phyloP scores from a whole-genome alignment of 2,329 filamentous ascomycete genomes.

The Ophiostoma sp. region DNA sequence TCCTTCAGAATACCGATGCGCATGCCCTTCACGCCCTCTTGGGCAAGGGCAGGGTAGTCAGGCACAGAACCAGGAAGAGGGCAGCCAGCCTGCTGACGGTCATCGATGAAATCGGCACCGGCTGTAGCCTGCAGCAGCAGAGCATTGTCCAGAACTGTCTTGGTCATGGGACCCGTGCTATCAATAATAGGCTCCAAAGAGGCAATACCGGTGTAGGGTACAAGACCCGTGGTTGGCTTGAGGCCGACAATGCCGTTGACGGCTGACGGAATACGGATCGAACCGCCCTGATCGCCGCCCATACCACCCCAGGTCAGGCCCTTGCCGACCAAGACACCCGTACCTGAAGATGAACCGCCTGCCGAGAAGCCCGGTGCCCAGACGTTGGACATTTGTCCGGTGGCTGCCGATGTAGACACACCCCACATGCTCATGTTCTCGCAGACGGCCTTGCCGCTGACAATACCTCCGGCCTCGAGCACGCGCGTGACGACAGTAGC shows the following conservation, averaged over 20 bases:
- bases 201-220: conserved; percentile 39
- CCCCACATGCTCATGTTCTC: conserved; percentile 62
- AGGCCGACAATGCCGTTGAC: conserved; percentile 37
- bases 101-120: conserved; percentile 38
- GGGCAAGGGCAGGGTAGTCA: conserved; percentile 27
- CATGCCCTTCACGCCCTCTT: neutral
- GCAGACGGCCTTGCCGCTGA: conserved; percentile 74
- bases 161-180: conserved; percentile 37
- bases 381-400: conserved; percentile 70
- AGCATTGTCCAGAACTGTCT: conserved; percentile 35
- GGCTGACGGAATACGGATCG: conserved; percentile 37
- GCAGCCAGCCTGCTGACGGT: conserved; percentile 33
- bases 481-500: conserved; percentile 35
- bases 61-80: conserved; percentile 32
- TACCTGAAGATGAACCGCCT: conserved; percentile 73
- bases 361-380: conserved; percentile 71
- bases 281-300: conserved; percentile 40
- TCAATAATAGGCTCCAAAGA: conserved; percentile 36
- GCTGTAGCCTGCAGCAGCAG: conserved; percentile 37
- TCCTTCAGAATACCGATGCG: neutral
- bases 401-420: conserved; percentile 63
- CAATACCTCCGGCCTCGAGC: conserved; percentile 64
- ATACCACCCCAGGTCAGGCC: conserved; percentile 30
- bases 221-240: conserved; percentile 38
- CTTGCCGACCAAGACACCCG: conserved; percentile 46